Evolutionary conservation across 345 rosid genomes (phyloP).

Genomic region (Aegle marmelos): DNA sequence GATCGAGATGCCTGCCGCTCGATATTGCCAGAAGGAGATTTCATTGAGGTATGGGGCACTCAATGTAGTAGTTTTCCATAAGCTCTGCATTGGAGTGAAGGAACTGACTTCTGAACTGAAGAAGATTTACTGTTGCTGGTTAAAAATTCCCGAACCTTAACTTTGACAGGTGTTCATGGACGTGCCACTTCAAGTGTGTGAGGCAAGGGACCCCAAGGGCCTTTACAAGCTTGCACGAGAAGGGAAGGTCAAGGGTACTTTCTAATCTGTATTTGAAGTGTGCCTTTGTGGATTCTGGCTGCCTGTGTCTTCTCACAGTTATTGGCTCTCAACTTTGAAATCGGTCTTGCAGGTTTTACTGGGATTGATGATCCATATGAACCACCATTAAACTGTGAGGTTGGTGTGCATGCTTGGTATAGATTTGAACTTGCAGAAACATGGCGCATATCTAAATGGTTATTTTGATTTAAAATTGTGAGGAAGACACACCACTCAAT

Average conservation of each 20-base stretch:
- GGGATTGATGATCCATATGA: constrained; percentile 83
- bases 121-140: constrained; percentile 4
- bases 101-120: background rate
- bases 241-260: constrained; percentile 73
- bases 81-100: background rate
- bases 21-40: constrained; percentile 67
- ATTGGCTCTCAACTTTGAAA: constrained; percentile 4
- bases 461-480: background rate
- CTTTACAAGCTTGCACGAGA: constrained; percentile 88
- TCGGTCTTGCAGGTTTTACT: constrained; percentile 54
- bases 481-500: background rate
- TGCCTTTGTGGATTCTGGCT: background rate
- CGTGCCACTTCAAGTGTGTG: constrained; percentile 67
- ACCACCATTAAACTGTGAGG: constrained; percentile 64
- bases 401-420: constrained; percentile 17
- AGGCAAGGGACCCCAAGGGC: constrained; percentile 85
- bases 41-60: constrained; percentile 55
- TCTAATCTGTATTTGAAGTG: constrained; percentile 9
- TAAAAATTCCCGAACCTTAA: constrained; percentile 8
- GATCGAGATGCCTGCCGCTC: constrained; percentile 72
- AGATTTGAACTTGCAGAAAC: constrained; percentile 4
- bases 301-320: background rate
- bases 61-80: background rate
- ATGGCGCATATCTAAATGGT: background rate
- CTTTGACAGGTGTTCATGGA: constrained; percentile 65